Evolutionary conservation across 352 stramenopile species (phyloP).

Genomic region (Pythium monospermum): DNA sequence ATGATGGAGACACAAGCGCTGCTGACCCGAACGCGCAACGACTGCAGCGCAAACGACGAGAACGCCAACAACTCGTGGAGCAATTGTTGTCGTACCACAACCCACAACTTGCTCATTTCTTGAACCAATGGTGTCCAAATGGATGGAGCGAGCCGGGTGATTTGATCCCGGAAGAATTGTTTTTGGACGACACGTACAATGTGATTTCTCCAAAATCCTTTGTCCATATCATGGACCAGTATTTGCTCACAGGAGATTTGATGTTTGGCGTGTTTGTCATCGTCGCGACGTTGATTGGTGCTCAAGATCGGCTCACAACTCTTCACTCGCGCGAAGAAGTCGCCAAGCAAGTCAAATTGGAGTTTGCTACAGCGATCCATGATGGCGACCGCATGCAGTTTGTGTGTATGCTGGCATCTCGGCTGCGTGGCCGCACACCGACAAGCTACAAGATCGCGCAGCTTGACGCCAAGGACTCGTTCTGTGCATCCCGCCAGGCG

Average conservation of each 20-base stretch:
- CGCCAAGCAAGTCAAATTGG: conserved; percentile 29
- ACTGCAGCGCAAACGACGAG: conserved; percentile 23
- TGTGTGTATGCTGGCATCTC: conserved; percentile 53
- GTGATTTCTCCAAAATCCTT: conserved; percentile 51
- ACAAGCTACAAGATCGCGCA: conserved; percentile 61
- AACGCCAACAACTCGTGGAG: conserved; percentile 64
- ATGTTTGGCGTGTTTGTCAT: conserved; percentile 72
- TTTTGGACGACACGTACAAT: conserved; percentile 65
- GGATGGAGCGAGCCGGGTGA: conserved; percentile 60
- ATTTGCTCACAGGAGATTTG: conserved; percentile 62
- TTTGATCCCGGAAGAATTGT: conserved; percentile 48
- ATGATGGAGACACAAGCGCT: conserved; percentile 24
- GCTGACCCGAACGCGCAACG: conserved; percentile 28
- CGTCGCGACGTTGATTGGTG: conserved; percentile 47
- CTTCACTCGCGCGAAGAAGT: conserved; percentile 35
- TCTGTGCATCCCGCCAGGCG: conserved; percentile 45
- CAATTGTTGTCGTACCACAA: conserved; percentile 75
- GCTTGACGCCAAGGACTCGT: conserved; percentile 31
- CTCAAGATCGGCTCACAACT: conserved; percentile 32
- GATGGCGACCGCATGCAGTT: conserved; percentile 46
- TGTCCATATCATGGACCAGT: conserved; percentile 76
- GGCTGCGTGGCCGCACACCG: conserved; percentile 54
- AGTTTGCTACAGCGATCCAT: conserved; percentile 30
- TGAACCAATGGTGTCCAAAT: conserved; percentile 69
- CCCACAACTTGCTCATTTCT: conserved; percentile 52